Evolutionary conservation across 306 rosid species (phyloP).

Genomic region (Inga leiocalycina): DNA sequence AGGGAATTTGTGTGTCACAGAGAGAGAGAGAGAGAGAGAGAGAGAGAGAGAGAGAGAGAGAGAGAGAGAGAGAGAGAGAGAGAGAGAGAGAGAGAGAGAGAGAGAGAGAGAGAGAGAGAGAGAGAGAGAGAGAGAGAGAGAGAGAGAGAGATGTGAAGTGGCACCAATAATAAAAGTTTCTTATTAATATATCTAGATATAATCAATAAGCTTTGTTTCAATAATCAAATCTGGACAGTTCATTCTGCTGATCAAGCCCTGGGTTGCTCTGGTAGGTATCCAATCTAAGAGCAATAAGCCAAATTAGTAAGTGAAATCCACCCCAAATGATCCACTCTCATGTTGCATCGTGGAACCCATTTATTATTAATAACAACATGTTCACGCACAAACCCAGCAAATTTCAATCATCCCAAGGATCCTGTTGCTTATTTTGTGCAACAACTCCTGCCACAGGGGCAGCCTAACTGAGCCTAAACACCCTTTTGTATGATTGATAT

Average conservation of each 20-base stretch:
- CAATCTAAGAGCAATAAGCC: neutral
- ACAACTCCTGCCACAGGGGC: neutral
- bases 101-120: too few species aligned
- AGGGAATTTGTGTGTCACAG: too few species aligned
- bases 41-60: too few species aligned
- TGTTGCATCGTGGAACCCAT: neutral
- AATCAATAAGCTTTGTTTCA: neutral
- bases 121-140: too few species aligned
- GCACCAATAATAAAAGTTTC: neutral
- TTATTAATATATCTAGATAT: neutral
- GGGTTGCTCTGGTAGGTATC: neutral
- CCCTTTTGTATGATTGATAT: neutral
- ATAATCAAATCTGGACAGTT: neutral
- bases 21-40: too few species aligned
- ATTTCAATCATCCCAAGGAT: slow-evolving; percentile 35
- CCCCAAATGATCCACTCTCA: neutral
- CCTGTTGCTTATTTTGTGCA: neutral
- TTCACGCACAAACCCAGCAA: neutral
- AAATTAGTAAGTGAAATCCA: neutral
- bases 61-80: too few species aligned
- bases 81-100: too few species aligned
- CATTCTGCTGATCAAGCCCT: neutral
- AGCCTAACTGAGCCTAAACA: neutral
- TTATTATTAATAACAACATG: neutral
- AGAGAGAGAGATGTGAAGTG: neutral